A percentile compares a stretch with the other conserved stretches of the same genome.
These are phyloP conservation scores for Cryptococcus sp. DNA, from an alignment of 1,284 basidiomycete species.

Conservation along the genomic window DNA sequence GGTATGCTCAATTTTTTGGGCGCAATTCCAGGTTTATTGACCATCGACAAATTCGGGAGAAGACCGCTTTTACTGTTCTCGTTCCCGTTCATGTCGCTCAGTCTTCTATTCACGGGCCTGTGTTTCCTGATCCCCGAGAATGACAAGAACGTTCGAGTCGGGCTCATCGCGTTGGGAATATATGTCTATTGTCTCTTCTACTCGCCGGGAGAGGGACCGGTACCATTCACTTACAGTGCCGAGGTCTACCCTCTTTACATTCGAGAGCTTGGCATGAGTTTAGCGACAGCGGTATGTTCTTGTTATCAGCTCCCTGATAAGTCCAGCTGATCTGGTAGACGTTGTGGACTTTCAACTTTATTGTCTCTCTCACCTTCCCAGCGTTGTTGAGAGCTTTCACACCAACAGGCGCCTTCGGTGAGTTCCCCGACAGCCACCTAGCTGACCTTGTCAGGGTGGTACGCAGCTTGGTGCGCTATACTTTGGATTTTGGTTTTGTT, in stretches of 20 bases:
- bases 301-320: slow-evolving; percentile 64
- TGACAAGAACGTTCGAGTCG: slow-evolving; percentile 6
- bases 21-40: slow-evolving; percentile 61
- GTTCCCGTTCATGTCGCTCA: background rate
- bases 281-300: slow-evolving; percentile 14
- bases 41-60: slow-evolving; percentile 61
- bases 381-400: slow-evolving; percentile 52
- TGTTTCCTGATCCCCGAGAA: slow-evolving; percentile 39
- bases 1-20: slow-evolving; percentile 53
- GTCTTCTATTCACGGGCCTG: slow-evolving; percentile 22
- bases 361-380: slow-evolving; percentile 68
- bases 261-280: slow-evolving; percentile 49
- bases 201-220: slow-evolving; percentile 63
- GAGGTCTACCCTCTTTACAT: slow-evolving; percentile 47
- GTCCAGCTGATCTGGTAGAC: slow-evolving; percentile 56
- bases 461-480: no score
- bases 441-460: slow-evolving; percentile 36
- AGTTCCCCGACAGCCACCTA: slow-evolving; percentile 51
- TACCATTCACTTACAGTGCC: slow-evolving; percentile 49
- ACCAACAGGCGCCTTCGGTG: slow-evolving; percentile 20
- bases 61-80: slow-evolving; percentile 63
- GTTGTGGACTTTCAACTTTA: slow-evolving; percentile 28
- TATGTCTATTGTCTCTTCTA: slow-evolving; percentile 46
- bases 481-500: no score
- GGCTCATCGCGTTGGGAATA: slow-evolving; percentile 3